A percentile compares a stretch with the other conserved stretches of the same genome.
Evolutionary conservation across 208 protist genomes (phyloP).

Genomic region (Leishmania lainsoni): DNA sequence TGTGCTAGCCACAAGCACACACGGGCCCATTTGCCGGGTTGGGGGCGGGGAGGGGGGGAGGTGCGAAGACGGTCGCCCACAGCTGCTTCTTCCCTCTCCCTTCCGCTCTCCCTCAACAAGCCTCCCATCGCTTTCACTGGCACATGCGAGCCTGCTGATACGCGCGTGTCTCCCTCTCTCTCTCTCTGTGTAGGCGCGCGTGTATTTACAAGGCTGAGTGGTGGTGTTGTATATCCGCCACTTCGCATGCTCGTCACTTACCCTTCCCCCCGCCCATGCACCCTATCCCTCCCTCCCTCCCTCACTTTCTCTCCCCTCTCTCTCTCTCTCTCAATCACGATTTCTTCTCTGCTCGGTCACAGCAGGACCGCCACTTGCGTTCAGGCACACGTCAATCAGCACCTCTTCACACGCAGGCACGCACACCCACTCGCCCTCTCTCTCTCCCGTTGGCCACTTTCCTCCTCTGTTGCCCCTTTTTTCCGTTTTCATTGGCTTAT

Average conservation of each 20-base stretch:
- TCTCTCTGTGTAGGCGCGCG: neutral
- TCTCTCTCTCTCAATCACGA: neutral
- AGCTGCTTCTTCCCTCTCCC: conserved; percentile 1
- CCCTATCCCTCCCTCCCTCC: neutral
- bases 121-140: neutral
- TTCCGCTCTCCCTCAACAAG: neutral
- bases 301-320: neutral
- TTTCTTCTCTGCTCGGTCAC: neutral
- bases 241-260: neutral
- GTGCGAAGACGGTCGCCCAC: neutral
- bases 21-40: neutral
- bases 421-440: neutral
- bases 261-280: neutral
- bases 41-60: neutral
- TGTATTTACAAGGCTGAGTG: neutral
- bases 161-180: neutral
- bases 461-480: neutral
- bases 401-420: too few relatives aligned
- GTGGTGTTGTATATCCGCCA: neutral
- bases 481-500: neutral
- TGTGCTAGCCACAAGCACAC: neutral
- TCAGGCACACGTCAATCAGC: neutral
- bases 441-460: neutral
- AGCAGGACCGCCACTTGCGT: neutral
- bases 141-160: neutral